A percentile compares a stretch with the other conserved stretches of the same genome.
Conservation (phyloP, 2,329 filamentous ascomycete species). For the Penicillium sp. region DNA sequence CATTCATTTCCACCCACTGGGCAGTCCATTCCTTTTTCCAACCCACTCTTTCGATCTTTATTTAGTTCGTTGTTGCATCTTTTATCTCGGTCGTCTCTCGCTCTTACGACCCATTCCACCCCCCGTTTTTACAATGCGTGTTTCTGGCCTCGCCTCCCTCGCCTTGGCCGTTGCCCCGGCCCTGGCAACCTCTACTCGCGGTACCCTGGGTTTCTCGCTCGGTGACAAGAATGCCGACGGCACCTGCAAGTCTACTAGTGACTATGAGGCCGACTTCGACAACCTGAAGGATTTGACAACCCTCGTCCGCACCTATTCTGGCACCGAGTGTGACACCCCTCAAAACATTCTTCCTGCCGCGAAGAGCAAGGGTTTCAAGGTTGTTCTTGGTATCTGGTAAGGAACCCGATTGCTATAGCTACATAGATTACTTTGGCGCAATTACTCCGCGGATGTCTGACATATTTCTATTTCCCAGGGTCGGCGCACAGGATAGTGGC, state of each 20-base stretch:
- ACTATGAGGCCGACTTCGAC: conserved; percentile 67
- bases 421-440: not conserved
- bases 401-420: conserved; percentile 16
- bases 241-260: conserved; percentile 60
- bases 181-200: conserved; percentile 50
- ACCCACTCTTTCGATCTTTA: conserved; percentile 5
- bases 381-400: conserved; percentile 70
- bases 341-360: conserved; percentile 65
- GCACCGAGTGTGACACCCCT: conserved; percentile 65
- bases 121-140: conserved; percentile 44
- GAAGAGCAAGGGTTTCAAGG: conserved; percentile 63
- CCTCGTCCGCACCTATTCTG: conserved; percentile 67
- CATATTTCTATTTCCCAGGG: conserved; percentile 9
- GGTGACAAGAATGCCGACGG: conserved; percentile 64
- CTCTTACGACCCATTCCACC: not conserved
- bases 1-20: not conserved
- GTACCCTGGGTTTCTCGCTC: conserved; percentile 64
- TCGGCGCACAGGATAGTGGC: conserved; percentile 16
- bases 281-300: conserved; percentile 55
- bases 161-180: conserved; percentile 48
- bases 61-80: not conserved
- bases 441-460: not conserved
- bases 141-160: conserved; percentile 40
- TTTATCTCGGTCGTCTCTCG: conserved; percentile 4
- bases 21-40: not conserved